A percentile compares a stretch with the other conserved stretches of the same genome.
phyloP scores from a whole-genome alignment of 2,329 filamentous ascomycete species.

The Aspergillus bombycis region DNA sequence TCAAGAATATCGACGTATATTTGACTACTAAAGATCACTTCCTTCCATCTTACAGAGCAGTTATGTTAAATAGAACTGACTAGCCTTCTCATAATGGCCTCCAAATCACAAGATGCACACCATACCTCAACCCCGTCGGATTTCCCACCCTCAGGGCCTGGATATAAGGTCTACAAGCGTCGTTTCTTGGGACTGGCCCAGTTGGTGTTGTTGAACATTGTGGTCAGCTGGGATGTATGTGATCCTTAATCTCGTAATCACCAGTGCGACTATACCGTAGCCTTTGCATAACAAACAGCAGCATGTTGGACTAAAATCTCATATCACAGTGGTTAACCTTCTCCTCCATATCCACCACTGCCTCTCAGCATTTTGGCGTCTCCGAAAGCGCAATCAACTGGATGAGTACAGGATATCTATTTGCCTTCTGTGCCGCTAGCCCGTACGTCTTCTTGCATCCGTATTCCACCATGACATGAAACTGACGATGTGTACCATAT shows the following conservation, averaged over 20 bases:
- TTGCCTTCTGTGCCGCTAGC: slow-evolving; percentile 74
- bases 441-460: slow-evolving; percentile 53
- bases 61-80: background rate
- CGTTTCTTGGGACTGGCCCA: slow-evolving; percentile 87
- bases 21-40: background rate
- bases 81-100: background rate
- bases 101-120: slow-evolving; percentile 6
- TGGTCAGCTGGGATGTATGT: slow-evolving; percentile 93
- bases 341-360: slow-evolving; percentile 75
- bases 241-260: background rate
- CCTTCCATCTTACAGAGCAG: background rate
- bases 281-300: background rate
- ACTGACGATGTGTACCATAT: background rate
- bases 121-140: slow-evolving; percentile 7
- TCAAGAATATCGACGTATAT: background rate
- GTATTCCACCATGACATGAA: background rate
- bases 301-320: background rate
- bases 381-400: slow-evolving; percentile 82
- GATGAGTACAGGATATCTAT: slow-evolving; percentile 85
- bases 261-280: background rate
- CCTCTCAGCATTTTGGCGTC: slow-evolving; percentile 75
- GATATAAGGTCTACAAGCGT: slow-evolving; percentile 72
- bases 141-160: slow-evolving; percentile 24
- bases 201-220: slow-evolving; percentile 83
- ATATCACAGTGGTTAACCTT: slow-evolving; percentile 81